A percentile compares a stretch with the other conserved stretches of the same genome.
These are phyloP conservation scores for Collybia sp. DNA, from an alignment of 768 basidiomycete genomes.

Conservation along the genomic window DNA sequence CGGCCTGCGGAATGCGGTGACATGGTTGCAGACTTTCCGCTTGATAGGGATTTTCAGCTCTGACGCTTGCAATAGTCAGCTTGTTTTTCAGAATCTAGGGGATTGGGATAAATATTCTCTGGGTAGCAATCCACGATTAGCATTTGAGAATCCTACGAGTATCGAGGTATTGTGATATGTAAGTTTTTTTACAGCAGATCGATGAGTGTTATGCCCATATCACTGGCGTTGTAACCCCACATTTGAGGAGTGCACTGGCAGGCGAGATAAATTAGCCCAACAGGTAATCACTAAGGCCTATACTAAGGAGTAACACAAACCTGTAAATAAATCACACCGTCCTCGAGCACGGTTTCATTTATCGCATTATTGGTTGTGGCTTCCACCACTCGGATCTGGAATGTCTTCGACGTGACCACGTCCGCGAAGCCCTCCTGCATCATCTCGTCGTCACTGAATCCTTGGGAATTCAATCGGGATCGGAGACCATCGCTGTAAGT, in stretches of 20 bases:
- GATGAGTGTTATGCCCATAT: slow-evolving; percentile 18
- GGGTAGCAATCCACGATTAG: too few species aligned
- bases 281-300: not conserved
- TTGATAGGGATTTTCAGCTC: too few species aligned
- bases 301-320: slow-evolving; percentile 12
- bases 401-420: slow-evolving; percentile 26
- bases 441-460: slow-evolving; percentile 33
- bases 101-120: too few species aligned
- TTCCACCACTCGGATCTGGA: slow-evolving; percentile 32
- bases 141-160: too few species aligned
- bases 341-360: slow-evolving; percentile 28
- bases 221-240: slow-evolving; percentile 17
- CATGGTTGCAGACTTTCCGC: too few species aligned
- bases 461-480: slow-evolving; percentile 23
- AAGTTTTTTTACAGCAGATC: slow-evolving; percentile 14
- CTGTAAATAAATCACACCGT: slow-evolving; percentile 31
- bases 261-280: not conserved
- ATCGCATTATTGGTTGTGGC: slow-evolving; percentile 18
- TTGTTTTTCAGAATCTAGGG: too few species aligned
- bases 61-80: too few species aligned
- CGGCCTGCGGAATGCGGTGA: too few species aligned
- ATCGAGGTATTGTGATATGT: too few species aligned
- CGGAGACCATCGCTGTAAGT: slow-evolving; percentile 24
- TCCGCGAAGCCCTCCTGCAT: slow-evolving; percentile 36
- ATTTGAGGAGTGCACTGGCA: slow-evolving; percentile 16